Evolutionary conservation across 257 asterid genomes (phyloP).

Genomic region (Gardenia jasminoides): DNA sequence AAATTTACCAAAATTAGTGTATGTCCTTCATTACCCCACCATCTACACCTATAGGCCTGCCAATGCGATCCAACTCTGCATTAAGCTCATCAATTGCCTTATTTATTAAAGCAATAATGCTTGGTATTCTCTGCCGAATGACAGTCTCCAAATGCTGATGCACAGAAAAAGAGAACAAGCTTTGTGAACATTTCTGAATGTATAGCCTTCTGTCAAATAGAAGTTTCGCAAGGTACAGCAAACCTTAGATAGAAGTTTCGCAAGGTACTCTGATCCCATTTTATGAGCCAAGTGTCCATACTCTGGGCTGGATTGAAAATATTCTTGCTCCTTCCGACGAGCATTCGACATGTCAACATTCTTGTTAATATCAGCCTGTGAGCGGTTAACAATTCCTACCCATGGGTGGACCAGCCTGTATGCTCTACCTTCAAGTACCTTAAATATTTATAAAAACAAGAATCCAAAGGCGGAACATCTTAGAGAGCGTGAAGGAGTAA

Average conservation of each 20-base stretch:
- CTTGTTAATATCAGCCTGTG: conserved; percentile 96
- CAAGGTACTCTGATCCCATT: conserved; percentile 96
- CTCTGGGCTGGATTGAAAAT: conserved; percentile 91
- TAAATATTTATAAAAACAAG: conserved; percentile 24
- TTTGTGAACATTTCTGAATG: background rate
- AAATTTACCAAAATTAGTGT: conserved; percentile 3
- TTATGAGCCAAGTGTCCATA: conserved; percentile 86
- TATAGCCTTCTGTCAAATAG: conserved; percentile 13
- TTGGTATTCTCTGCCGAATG: conserved; percentile 90
- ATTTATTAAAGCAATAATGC: conserved; percentile 85
- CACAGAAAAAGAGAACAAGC: background rate
- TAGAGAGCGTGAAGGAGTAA: background rate
- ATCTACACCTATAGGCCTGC: conserved; percentile 85
- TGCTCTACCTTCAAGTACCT: conserved; percentile 95
- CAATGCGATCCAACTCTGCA: conserved; percentile 92
- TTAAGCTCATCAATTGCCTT: conserved; percentile 92
- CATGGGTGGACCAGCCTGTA: conserved; percentile 94
- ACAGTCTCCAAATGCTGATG: conserved; percentile 88
- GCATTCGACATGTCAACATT: conserved; percentile 84
- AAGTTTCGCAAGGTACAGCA: conserved; percentile 13
- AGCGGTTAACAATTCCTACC: conserved; percentile 97
- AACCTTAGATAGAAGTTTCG: conserved; percentile 83
- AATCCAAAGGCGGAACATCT: conserved; percentile 14
- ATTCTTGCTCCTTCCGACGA: conserved; percentile 83
- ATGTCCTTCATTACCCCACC: conserved; percentile 78